Percentiles rank a stretch among this genome's conserved stretches.
These are phyloP conservation scores for Salix exigua DNA, from an alignment of 345 rosid species.

Conservation along the genomic window DNA sequence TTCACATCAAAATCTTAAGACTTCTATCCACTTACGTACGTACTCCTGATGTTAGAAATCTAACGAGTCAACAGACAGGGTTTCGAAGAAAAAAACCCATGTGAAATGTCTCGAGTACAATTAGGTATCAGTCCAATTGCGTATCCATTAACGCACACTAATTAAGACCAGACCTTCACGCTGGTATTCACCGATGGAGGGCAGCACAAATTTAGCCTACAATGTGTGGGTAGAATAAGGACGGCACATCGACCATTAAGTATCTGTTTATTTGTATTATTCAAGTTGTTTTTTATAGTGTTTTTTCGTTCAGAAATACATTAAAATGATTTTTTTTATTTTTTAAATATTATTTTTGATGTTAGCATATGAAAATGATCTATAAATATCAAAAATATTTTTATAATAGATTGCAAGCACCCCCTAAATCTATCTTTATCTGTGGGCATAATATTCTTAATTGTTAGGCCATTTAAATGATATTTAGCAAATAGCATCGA, in stretches of 20 bases:
- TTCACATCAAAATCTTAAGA: background rate
- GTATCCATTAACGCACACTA: background rate
- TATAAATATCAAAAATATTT: too few relatives aligned
- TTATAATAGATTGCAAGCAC: too few relatives aligned
- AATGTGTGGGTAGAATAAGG: background rate
- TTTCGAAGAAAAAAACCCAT: background rate
- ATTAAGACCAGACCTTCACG: conserved; percentile 16
- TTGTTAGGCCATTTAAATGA: conserved; percentile 16
- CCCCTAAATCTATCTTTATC: background rate
- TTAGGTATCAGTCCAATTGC: conserved; percentile 18
- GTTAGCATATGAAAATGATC: too few relatives aligned
- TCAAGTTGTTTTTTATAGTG: too few relatives aligned
- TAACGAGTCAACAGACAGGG: background rate
- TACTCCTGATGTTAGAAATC: background rate
- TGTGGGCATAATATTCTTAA: background rate
- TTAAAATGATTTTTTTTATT: too few relatives aligned
- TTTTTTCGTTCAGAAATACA: too few relatives aligned
- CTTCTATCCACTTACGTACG: background rate
- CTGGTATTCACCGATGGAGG: background rate
- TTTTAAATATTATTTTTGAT: too few relatives aligned
- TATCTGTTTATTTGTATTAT: too few relatives aligned
- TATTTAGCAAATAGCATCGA: background rate
- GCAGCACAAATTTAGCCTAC: too few relatives aligned
- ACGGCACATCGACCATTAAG: background rate
- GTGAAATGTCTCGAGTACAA: conserved; percentile 11